Conservation (phyloP, 106 monocot species). For the Triglochin maritima region DNA sequence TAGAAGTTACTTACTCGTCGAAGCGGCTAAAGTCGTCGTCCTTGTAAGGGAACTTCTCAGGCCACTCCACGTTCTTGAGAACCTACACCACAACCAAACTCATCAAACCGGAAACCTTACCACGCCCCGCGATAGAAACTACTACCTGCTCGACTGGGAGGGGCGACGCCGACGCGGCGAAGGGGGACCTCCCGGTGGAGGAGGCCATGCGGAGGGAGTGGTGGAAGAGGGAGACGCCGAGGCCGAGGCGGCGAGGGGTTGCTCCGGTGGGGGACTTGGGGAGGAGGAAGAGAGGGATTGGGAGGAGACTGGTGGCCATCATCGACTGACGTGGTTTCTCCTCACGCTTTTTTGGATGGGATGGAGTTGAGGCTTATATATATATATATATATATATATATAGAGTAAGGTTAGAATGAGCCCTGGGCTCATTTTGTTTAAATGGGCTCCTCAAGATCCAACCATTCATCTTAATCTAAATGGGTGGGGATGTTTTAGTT, state of each 20-base stretch:
- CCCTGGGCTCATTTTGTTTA: too few relatives aligned
- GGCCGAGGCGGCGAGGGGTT: constrained; percentile 43
- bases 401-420: too few relatives aligned
- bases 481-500: too few relatives aligned
- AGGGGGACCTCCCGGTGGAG: constrained; percentile 16
- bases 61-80: constrained; percentile 88
- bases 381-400: too few relatives aligned
- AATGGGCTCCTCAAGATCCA: too few relatives aligned
- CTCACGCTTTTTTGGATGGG: too few relatives aligned
- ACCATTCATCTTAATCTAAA: too few relatives aligned
- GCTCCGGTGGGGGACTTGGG: background rate
- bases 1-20: constrained; percentile 44
- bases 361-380: too few relatives aligned
- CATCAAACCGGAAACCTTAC: background rate
- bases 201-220: constrained; percentile 35
- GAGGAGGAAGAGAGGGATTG: background rate
- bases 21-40: constrained; percentile 82
- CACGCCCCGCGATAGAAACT: background rate
- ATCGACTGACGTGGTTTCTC: too few relatives aligned
- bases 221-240: constrained; percentile 37
- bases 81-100: constrained; percentile 23
- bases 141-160: constrained; percentile 71
- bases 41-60: constrained; percentile 84
- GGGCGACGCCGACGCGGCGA: constrained; percentile 47
- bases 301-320: background rate